Conservation (phyloP, 1,284 basidiomycete genomes). For the Apiotrichum siamense region DNA sequence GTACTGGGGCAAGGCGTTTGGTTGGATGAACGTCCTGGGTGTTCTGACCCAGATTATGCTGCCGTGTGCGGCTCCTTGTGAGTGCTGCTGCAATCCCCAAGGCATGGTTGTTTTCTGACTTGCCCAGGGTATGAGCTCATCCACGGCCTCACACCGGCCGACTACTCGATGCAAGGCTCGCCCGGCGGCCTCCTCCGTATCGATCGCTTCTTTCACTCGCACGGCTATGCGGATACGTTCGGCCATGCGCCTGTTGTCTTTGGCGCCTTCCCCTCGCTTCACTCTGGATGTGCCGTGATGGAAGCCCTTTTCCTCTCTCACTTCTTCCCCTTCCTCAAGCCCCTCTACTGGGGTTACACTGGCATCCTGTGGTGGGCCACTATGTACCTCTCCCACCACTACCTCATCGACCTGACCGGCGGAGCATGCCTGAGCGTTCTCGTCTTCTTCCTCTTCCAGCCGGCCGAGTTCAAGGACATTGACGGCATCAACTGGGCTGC, state of each 20-base stretch:
- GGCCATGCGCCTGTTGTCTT: constrained; percentile 88
- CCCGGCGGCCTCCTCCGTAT: constrained; percentile 90
- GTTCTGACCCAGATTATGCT: constrained; percentile 84
- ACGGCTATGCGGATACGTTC: constrained; percentile 76
- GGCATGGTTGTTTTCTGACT: too few species aligned
- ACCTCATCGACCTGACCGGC: constrained; percentile 92
- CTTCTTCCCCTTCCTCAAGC: constrained; percentile 73
- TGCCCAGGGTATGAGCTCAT: constrained; percentile 95
- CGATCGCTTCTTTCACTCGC: constrained; percentile 74
- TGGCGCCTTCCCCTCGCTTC: constrained; percentile 92
- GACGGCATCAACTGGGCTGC: constrained; percentile 51
- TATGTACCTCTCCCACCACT: constrained; percentile 97
- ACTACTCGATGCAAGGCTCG: constrained; percentile 86
- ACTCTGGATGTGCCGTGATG: constrained; percentile 84
- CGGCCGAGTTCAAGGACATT: constrained; percentile 64
- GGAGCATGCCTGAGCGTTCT: constrained; percentile 84
- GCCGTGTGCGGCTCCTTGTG: constrained; percentile 83
- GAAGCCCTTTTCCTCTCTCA: constrained; percentile 90
- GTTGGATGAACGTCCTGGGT: constrained; percentile 86
- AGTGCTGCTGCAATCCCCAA: too few species aligned
- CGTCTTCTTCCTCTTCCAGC: constrained; percentile 83
- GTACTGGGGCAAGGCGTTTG: constrained; percentile 82
- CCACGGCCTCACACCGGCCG: constrained; percentile 89
- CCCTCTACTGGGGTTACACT: constrained; percentile 75
- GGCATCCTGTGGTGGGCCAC: constrained; percentile 94